Percentiles rank a stretch among this genome's conserved stretches.
phyloP scores from a whole-genome alignment of 805 yeast species.

The Blastobotrys peoriensis region DNA sequence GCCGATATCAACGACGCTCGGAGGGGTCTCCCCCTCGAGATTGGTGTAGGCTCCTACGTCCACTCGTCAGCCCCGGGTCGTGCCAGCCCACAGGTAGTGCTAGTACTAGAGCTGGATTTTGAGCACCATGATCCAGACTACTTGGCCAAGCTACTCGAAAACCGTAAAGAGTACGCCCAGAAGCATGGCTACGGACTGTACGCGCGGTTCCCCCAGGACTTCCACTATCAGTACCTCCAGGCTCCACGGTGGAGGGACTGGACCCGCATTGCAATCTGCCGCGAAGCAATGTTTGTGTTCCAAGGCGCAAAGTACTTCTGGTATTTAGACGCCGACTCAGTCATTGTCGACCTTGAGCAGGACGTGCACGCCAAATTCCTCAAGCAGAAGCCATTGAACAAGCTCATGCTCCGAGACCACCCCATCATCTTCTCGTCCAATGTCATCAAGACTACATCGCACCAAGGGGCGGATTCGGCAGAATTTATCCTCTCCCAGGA shows the following conservation, averaged over 20 bases:
- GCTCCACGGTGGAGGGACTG: constrained; percentile 34
- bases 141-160: constrained; percentile 67
- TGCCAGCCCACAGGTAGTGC: constrained; percentile 38
- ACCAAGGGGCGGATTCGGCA: constrained; percentile 48
- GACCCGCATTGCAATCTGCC: constrained; percentile 56
- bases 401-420: constrained; percentile 59
- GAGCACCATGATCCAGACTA: constrained; percentile 58
- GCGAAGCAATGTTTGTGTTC: constrained; percentile 91
- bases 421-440: constrained; percentile 50
- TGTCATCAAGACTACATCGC: constrained; percentile 51
- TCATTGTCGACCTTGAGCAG: constrained; percentile 65
- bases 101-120: constrained; percentile 81
- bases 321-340: constrained; percentile 68
- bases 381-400: constrained; percentile 53
- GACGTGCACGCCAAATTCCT: constrained; percentile 57
- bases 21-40: neutral
- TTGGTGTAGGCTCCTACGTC: neutral
- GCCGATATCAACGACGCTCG: neutral
- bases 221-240: constrained; percentile 30
- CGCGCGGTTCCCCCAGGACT: constrained; percentile 81
- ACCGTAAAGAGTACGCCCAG: constrained; percentile 84
- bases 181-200: constrained; percentile 76
- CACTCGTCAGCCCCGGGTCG: constrained; percentile 11
- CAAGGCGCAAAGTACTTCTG: constrained; percentile 89
- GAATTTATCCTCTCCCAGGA: constrained; percentile 67